Evolutionary conservation across 805 yeast genomes (phyloP), one percentile per base, ranked within the genome.

Genomic region (Candida sonorensis): DNA sequence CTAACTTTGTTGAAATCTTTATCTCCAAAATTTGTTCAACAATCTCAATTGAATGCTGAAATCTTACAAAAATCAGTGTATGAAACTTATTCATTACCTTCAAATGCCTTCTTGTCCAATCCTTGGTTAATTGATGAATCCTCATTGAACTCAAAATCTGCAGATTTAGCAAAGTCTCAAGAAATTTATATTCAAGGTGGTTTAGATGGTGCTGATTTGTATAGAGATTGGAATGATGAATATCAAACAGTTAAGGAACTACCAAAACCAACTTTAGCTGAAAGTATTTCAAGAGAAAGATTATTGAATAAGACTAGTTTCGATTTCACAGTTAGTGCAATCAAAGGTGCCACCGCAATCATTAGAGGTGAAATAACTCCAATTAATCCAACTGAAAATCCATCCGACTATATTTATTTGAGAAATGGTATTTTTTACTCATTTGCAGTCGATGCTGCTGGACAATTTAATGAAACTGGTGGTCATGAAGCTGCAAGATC

Each of bases 151-250:
- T 19, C 19, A n/a, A 31, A 41, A 22, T 17, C 21, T 11, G 74
- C 86, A 5, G 94, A 84, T 48, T 48, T 70, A 30, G 71, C 77
- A 16, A 66, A 79, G 42, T 56, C 77, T 21, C 92, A 82, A 59
- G 61, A 67, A 31, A 72, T 58, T 40, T 63, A 64, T 30, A 59
- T 77, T 27, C 47, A 58, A 26, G 70, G 72, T 41, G 83, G 83
- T 23, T 65, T 69, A 16, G 81, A 75, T 42, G 81, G 78, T 26
- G 68, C 72, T 18, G 78, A 71, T 30, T 53, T 61, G 14, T 57
- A 62, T 26, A 79, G 79, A 48, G 95, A 90, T 48, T 88, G 94
- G 83, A 87, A 87, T 55, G 95, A 82, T 44, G 97, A 92, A 46
- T 77, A 77, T 50, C 97, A 92, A 63, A 68, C 85, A 3, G 68